A percentile compares a stretch with the other conserved stretches of the same genome.
Evolutionary conservation across 169 alveolate genomes (phyloP).

Genomic region (Plasmodium berghei): DNA sequence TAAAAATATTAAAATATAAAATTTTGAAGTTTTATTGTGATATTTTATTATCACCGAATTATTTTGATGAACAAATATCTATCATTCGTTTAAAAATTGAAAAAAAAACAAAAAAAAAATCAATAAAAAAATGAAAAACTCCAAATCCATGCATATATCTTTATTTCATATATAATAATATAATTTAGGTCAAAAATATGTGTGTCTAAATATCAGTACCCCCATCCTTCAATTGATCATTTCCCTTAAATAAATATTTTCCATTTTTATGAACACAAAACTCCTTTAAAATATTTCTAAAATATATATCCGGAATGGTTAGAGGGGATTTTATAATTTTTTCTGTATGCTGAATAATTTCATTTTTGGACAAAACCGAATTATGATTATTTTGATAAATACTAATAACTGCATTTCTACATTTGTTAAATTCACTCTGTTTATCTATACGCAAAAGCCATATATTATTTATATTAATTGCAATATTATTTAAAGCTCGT

Average conservation of each 20-base stretch:
- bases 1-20: too few relatives aligned
- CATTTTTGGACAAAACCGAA: constrained; percentile 47
- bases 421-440: constrained; percentile 57
- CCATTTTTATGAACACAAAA: constrained; percentile 73
- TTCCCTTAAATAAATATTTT: constrained; percentile 66
- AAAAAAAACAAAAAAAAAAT: too few relatives aligned
- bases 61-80: too few relatives aligned
- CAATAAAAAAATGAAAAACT: too few relatives aligned
- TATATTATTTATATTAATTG: constrained; percentile 62
- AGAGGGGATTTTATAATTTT: constrained; percentile 41
- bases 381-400: constrained; percentile 64
- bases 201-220: not conserved
- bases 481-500: constrained; percentile 60
- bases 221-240: constrained; percentile 13
- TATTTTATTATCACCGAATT: too few relatives aligned
- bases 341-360: constrained; percentile 45
- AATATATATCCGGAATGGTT: constrained; percentile 77
- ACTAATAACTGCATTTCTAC: constrained; percentile 70
- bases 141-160: too few relatives aligned
- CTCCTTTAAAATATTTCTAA: constrained; percentile 76
- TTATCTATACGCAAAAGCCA: constrained; percentile 55
- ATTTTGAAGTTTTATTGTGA: too few relatives aligned
- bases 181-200: too few relatives aligned
- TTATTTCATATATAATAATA: too few relatives aligned
- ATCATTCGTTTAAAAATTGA: too few relatives aligned